These are phyloP conservation scores for Tetrapisispora nanseiensis DNA, from an alignment of 805 yeast genomes.

Conservation along the genomic window DNA sequence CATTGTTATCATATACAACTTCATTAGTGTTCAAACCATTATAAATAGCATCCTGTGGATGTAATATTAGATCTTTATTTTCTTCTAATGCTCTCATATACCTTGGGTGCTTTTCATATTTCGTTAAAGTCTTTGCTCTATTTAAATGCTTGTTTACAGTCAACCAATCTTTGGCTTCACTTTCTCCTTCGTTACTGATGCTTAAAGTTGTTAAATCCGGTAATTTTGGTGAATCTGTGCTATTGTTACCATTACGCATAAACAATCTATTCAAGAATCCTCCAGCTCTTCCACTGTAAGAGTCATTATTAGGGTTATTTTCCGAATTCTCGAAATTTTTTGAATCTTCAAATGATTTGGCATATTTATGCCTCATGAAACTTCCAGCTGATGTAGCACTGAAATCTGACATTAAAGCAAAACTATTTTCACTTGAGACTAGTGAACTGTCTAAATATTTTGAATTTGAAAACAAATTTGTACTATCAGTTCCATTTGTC, in stretches of 20 bases:
- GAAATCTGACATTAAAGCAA: conserved; percentile 47
- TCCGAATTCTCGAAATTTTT: not conserved
- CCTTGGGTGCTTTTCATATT: conserved; percentile 60
- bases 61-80: conserved; percentile 51
- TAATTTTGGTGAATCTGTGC: conserved; percentile 18
- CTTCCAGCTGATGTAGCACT: conserved; percentile 90
- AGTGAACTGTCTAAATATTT: conserved; percentile 43
- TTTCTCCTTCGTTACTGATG: conserved; percentile 27
- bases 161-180: conserved; percentile 39
- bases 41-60: conserved; percentile 46
- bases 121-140: conserved; percentile 60
- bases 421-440: conserved; percentile 31
- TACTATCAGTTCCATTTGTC: conserved; percentile 2
- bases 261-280: conserved; percentile 28
- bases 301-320: not conserved
- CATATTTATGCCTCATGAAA: conserved; percentile 60
- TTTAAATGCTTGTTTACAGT: conserved; percentile 51
- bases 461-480: conserved; percentile 32
- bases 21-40: conserved; percentile 41
- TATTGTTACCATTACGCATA: conserved; percentile 12
- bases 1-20: conserved; percentile 23
- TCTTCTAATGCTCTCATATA: conserved; percentile 52
- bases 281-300: conserved; percentile 17
- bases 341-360: conserved; percentile 30
- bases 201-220: conserved; percentile 23